phyloP scores from a whole-genome alignment of 1,139 yeast genomes.

The Sugiyamaella japonica region DNA sequence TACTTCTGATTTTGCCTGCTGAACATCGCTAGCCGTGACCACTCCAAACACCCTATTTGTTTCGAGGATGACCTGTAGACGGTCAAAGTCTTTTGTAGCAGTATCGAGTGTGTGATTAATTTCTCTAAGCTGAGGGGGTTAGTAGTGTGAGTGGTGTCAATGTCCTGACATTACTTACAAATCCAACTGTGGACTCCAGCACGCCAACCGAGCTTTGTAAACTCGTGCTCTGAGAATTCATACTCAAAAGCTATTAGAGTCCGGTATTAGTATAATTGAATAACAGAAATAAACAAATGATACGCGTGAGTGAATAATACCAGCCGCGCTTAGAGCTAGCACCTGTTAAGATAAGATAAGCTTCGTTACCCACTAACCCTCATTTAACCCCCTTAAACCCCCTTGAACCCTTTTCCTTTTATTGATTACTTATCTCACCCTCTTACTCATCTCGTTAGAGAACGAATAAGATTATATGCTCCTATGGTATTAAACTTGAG shows the following conservation, averaged over 20 bases:
- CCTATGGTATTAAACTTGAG: constrained; percentile 66
- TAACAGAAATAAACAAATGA: background rate
- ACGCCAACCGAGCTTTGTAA: constrained; percentile 13
- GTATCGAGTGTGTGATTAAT: constrained; percentile 27
- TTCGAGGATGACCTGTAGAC: constrained; percentile 29
- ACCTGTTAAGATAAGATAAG: constrained; percentile 5
- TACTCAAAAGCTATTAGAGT: background rate
- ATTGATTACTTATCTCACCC: too few species aligned
- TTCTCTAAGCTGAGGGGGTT: constrained; percentile 19
- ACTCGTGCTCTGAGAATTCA: constrained; percentile 10
- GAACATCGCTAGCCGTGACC: constrained; percentile 34
- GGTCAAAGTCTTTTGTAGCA: constrained; percentile 30
- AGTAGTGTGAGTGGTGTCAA: background rate
- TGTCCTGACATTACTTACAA: constrained; percentile 13
- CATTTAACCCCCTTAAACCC: too few species aligned
- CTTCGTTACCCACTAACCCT: too few species aligned
- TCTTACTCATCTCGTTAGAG: constrained; percentile 37
- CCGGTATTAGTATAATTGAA: too few species aligned
- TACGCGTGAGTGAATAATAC: background rate
- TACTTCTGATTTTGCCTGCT: constrained; percentile 31
- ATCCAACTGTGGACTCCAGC: constrained; percentile 10
- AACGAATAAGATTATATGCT: constrained; percentile 63
- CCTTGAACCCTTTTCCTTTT: too few species aligned
- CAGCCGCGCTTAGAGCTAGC: background rate
- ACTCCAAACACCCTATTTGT: constrained; percentile 36